A percentile compares a stretch with the other conserved stretches of the same genome.
phyloP scores from a whole-genome alignment of 805 yeast species.

The Candida nemodendra region DNA sequence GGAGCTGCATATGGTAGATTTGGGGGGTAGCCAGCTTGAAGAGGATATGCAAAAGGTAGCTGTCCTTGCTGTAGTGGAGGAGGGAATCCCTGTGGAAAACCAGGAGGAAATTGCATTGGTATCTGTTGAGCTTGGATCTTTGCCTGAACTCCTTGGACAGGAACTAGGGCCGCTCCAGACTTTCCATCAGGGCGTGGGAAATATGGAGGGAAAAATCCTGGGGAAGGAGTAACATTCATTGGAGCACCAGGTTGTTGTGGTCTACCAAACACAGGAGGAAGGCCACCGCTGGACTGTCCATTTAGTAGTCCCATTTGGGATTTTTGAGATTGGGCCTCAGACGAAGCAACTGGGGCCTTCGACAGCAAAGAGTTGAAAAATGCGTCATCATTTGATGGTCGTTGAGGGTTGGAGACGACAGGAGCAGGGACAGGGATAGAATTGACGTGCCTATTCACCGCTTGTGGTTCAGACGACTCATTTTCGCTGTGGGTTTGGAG shows the following conservation, averaged over 20 bases:
- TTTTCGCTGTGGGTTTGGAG: slow-evolving; percentile 5
- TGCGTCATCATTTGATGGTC: slow-evolving; percentile 31
- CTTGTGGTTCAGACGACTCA: background rate
- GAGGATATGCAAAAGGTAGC: slow-evolving; percentile 3
- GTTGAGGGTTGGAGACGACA: background rate
- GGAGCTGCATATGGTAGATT: slow-evolving; percentile 2
- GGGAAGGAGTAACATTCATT: background rate
- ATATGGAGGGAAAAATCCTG: slow-evolving; percentile 7
- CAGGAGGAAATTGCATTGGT: background rate
- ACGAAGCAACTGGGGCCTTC: slow-evolving; percentile 24
- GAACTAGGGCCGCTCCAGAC: background rate
- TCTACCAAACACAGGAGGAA: background rate
- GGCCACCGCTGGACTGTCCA: background rate
- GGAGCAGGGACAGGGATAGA: slow-evolving; percentile 1
- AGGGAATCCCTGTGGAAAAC: background rate
- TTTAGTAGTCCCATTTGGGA: slow-evolving; percentile 5
- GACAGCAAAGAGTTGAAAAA: slow-evolving; percentile 48
- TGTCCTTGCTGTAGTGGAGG: slow-evolving; percentile 2
- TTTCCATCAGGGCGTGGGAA: background rate
- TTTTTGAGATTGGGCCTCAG: slow-evolving; percentile 3
- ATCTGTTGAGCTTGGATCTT: slow-evolving; percentile 1
- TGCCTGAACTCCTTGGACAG: background rate
- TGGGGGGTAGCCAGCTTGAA: background rate
- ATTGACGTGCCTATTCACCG: background rate
- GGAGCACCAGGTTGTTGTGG: background rate